A percentile compares a stretch with the other conserved stretches of the same genome.
Evolutionary conservation across 352 stramenopile genomes (phyloP).

Genomic region (Pythium aquatile): DNA sequence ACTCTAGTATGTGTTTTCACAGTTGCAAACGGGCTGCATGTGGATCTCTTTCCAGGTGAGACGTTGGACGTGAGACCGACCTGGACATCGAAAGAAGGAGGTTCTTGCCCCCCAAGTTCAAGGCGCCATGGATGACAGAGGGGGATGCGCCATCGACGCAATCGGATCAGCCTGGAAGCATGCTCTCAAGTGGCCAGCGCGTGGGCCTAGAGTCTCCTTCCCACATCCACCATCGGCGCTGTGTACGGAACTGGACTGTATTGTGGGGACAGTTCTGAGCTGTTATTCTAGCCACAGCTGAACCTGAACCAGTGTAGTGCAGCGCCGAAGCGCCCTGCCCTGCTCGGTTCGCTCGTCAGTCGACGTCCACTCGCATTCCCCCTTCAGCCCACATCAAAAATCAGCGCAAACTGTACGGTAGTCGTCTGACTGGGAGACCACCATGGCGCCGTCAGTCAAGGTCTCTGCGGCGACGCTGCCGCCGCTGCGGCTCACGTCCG

Average conservation of each 20-base stretch:
- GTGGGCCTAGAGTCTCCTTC: neutral
- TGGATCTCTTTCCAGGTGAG: neutral
- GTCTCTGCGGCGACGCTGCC: slow-evolving; percentile 8
- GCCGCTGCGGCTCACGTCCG: slow-evolving; percentile 6
- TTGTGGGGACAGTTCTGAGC: neutral
- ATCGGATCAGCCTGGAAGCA: neutral
- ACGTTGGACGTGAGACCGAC: neutral
- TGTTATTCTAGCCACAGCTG: no score
- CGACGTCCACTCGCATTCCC: neutral
- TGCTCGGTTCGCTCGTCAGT: neutral
- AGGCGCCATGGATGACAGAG: neutral
- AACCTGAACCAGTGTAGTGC: no score
- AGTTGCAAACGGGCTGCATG: neutral
- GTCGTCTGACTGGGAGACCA: neutral
- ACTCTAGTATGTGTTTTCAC: neutral
- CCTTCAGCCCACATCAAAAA: neutral
- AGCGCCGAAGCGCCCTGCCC: no score
- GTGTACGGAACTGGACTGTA: neutral
- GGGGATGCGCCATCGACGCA: neutral
- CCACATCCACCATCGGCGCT: neutral
- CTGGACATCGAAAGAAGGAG: neutral
- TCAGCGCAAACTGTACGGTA: no score
- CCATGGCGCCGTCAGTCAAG: neutral
- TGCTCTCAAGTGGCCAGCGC: neutral
- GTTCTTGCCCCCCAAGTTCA: neutral